Base-by-base conservation (phyloP, 495 filamentous ascomycete genomes). In the Aspergillus incahuasiensis region DNA sequence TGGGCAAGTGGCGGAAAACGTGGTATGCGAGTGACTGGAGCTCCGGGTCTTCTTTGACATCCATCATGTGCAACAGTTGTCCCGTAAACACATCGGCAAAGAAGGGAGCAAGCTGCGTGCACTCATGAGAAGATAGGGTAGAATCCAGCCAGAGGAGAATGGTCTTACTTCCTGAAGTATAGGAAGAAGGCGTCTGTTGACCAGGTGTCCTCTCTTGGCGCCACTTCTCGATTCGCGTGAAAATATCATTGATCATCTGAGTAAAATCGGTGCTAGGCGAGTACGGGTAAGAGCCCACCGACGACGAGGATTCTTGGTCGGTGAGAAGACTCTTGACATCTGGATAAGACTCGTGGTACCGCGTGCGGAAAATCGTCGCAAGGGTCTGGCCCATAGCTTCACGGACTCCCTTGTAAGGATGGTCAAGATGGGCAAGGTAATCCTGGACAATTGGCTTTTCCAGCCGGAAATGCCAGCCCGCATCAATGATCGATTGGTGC, bases 1-100 rank as follows among this genome's bases (percentile, higher is more conserved):
- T 99, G 16, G 95, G 90, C 4, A 99, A 77, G 66, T 99, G 92
- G 22, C 94, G 86, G 76, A 96, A 99, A 25, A 99, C 94, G 65
- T 96, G 91, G 65, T 99, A 99, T 12, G 94, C 92, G 20, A 97
- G 80, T 9, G 87, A 86, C 77, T 96, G 92, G 9, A 99, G 82
- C 68, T 99, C 94, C 5, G 89, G 91, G 64, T 99, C 94, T 71
- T 99, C 94, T 69, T 96, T 97, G 59, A 99, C 89, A 68, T 99
- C 94, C 94, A 99, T 99, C 94, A 99, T 99, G 73, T 97, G 91
- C 43, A 99, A 74, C 45, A 97, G 82, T 68, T 96, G 86, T 39
- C 90, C 89, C 58, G 95, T 91, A 60, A 97, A 91, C 7, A 88
- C 78, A 48, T 89, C 80, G 1, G 90, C 88, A 77, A 97, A 96